These are phyloP conservation scores for Pichia sorboxylosa DNA, from an alignment of 1,139 yeast species.

Conservation along the genomic window DNA sequence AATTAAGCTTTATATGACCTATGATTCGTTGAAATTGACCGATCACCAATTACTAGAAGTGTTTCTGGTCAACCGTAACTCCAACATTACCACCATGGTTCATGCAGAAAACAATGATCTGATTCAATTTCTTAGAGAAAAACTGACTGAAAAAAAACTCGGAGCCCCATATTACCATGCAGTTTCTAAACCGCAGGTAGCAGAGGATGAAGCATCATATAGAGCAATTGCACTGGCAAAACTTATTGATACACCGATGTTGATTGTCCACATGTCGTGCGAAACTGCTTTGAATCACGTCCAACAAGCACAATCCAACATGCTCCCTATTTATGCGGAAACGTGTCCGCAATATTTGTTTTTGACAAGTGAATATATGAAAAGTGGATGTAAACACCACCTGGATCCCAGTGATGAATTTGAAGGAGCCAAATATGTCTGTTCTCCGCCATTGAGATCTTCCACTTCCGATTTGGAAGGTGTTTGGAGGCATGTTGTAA, in stretches of 20 bases:
- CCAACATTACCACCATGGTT: conserved; percentile 35
- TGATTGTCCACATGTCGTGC: conserved; percentile 38
- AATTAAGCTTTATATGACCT: conserved; percentile 36
- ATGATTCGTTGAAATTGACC: conserved; percentile 29
- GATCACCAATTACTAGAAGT: conserved; percentile 32
- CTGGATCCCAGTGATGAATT: conserved; percentile 14
- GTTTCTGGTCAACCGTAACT: conserved; percentile 29
- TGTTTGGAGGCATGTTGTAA: conserved; percentile 33
- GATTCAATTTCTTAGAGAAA: conserved; percentile 31
- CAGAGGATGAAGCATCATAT: conserved; percentile 40
- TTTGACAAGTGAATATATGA: conserved; percentile 23
- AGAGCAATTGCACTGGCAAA: conserved; percentile 30
- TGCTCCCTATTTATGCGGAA: conserved; percentile 26
- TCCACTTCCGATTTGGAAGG: conserved; percentile 28
- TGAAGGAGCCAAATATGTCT: conserved; percentile 36
- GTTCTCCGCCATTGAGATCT: conserved; percentile 38
- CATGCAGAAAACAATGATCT: conserved; percentile 40
- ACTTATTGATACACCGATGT: conserved; percentile 26
- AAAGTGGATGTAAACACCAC: conserved; percentile 22
- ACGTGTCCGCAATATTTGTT: conserved; percentile 40
- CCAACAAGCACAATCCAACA: conserved; percentile 30
- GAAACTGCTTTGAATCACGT: conserved; percentile 32
- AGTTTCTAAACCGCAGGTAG: conserved; percentile 32
- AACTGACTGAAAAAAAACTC: conserved; percentile 26
- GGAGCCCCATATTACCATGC: conserved; percentile 34